Conservation (phyloP, 2,329 filamentous ascomycete species). For the Phaeomoniella chlamydospora region DNA sequence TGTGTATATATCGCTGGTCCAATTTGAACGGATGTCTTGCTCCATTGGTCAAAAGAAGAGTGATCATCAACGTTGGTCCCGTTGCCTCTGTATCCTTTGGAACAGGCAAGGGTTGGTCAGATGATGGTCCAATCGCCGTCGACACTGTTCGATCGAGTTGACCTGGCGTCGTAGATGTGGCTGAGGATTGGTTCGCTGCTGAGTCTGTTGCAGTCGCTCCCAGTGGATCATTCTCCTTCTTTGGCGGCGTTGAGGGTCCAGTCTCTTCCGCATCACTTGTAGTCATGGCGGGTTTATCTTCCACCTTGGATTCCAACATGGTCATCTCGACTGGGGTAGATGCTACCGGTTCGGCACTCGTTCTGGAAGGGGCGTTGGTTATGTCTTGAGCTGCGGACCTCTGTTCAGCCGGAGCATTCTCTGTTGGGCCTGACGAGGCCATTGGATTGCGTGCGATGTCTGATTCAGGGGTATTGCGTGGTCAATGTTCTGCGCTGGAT, state of each 20-base stretch:
- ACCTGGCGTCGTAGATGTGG: background rate
- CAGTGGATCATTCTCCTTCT: background rate
- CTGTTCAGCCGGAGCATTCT: background rate
- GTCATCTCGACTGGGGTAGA: constrained; percentile 11
- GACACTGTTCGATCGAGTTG: constrained; percentile 7
- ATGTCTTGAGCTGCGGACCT: background rate
- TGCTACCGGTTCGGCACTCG: constrained; percentile 2
- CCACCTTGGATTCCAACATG: constrained; percentile 5
- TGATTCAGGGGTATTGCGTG: too few species aligned
- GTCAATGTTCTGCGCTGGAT: constrained; percentile 1
- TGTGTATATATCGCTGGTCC: constrained; percentile 70
- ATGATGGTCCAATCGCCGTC: constrained; percentile 12
- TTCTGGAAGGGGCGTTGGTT: background rate
- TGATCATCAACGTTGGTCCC: constrained; percentile 42
- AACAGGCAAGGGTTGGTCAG: constrained; percentile 9
- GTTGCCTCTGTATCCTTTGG: constrained; percentile 24
- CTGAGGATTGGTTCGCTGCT: background rate
- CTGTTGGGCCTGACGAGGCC: background rate
- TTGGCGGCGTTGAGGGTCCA: background rate
- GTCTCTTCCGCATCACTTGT: background rate
- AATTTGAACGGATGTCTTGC: constrained; percentile 81
- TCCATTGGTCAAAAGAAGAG: constrained; percentile 67
- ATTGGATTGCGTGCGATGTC: too few species aligned
- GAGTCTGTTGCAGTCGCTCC: background rate
- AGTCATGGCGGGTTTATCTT: background rate